Evolutionary conservation across 1,284 basidiomycete genomes (phyloP), one percentile per base, ranked within the genome.

Genomic region (Ganoderma lingzhi): DNA sequence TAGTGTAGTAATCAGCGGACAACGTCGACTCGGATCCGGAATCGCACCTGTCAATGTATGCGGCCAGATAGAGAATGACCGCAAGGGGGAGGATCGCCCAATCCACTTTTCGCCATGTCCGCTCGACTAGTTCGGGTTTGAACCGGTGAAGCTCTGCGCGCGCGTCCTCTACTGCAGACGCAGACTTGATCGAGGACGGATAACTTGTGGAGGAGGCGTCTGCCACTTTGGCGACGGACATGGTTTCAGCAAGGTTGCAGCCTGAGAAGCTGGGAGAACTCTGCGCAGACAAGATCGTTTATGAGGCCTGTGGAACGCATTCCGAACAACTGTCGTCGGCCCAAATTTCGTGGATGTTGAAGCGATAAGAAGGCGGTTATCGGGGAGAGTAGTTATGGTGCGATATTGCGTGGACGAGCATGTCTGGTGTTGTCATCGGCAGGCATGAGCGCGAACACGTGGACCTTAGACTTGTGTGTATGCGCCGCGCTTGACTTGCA

Each of bases 41-140:
- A 19, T 53, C 73, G 23, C 63, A 78, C 78, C 78, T 68, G 70
- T 79, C 78, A 44, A 80, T 80, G 69, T 80, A 80, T 2, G 76
- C 76, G 3, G 77, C 74, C 19, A 80, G 70, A 61, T 80, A 80
- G 9, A 80, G 73, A 44, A 78, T 39, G 12, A 76, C 73, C 6
- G 78, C 75, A 45, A 79, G 64, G 8, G 78, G 76, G 74, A 80
- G 75, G 59, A 80, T 68, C 63, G 77, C 70, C 65, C 68, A 67
- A 64, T 80, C 78, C 23, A 80, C 78, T 68, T 78, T 80, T 12
- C 75, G 64, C 78, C 78, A 80, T 67, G 77, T 76, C 56, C 68
- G 68, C 68, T 70, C 70, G 62, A 79, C 67, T 23, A 76, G 62
- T 55, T 73, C 75, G 6, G 76, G 75, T 48, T 77, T 72, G 53